phyloP scores from a whole-genome alignment of 805 yeast genomes.

The Yamadazyma philogaea region DNA sequence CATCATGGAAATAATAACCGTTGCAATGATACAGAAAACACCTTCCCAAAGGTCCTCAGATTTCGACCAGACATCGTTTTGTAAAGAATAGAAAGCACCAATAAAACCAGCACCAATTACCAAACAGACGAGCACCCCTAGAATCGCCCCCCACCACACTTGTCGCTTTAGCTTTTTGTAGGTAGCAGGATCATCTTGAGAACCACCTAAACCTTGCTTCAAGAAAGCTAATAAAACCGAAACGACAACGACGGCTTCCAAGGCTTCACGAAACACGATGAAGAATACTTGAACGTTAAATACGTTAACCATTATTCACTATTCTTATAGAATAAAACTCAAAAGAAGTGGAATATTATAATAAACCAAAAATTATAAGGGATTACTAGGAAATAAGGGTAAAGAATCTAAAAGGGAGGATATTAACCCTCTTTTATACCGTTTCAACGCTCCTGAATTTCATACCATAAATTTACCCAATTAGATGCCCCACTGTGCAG shows the following conservation, averaged over 20 bases:
- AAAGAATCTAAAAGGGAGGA: background rate
- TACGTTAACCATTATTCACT: constrained; percentile 33
- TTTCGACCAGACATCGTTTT: constrained; percentile 77
- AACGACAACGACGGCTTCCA: constrained; percentile 89
- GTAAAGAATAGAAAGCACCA: constrained; percentile 83
- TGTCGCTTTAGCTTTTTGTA: constrained; percentile 68
- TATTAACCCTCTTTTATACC: constrained; percentile 1
- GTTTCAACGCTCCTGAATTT: background rate
- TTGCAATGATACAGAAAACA: constrained; percentile 84
- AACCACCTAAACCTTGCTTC: constrained; percentile 76
- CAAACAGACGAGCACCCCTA: constrained; percentile 77
- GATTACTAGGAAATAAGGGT: constrained; percentile 10
- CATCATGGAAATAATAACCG: constrained; percentile 85
- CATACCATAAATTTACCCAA: constrained; percentile 2
- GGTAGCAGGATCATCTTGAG: constrained; percentile 45
- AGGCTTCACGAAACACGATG: constrained; percentile 87
- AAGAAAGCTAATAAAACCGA: constrained; percentile 89
- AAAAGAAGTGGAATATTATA: constrained; percentile 1
- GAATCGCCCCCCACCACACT: constrained; percentile 79
- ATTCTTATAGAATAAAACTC: background rate
- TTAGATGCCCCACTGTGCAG: constrained; percentile 1
- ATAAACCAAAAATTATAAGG: constrained; percentile 3
- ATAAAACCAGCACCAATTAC: constrained; percentile 89
- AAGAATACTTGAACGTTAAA: constrained; percentile 78
- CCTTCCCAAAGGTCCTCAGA: constrained; percentile 99